Evolutionary conservation across 2,329 filamentous ascomycete species (phyloP).

Genomic region (Chaetothyriales sp.): DNA sequence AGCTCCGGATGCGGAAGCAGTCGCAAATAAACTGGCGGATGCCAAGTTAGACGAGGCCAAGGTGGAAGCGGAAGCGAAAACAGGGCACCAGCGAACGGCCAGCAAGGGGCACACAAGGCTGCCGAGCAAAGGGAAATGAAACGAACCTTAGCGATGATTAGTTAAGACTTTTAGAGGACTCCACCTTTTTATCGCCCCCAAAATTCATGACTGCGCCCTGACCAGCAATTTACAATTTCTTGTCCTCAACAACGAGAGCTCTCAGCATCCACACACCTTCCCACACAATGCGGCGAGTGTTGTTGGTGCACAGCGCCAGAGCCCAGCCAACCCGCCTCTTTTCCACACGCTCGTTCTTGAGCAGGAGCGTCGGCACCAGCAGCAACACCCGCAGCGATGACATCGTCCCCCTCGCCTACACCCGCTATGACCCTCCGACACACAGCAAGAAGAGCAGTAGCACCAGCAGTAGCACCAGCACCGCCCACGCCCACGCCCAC

Average conservation of each 20-base stretch:
- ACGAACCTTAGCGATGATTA: not conserved
- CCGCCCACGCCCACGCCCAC: constrained; percentile 12
- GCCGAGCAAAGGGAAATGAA: not conserved
- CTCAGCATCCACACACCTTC: not conserved
- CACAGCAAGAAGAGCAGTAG: no score
- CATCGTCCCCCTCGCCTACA: constrained; percentile 10
- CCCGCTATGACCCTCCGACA: constrained; percentile 13
- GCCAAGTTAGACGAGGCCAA: not conserved
- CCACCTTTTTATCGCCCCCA: not conserved
- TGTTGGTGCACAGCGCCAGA: not conserved
- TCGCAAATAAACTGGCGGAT: not conserved
- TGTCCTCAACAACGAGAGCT: not conserved
- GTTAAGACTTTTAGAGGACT: not conserved
- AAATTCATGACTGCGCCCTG: not conserved
- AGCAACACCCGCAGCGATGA: not conserved
- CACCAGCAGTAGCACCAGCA: no score
- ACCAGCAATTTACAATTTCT: not conserved
- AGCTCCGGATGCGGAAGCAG: not conserved
- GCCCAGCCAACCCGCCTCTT: not conserved
- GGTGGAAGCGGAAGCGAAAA: not conserved
- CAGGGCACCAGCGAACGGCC: not conserved
- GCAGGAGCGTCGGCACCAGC: not conserved
- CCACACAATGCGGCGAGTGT: not conserved
- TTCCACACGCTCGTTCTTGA: not conserved
- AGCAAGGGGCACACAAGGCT: not conserved